Percentiles rank a stretch among this genome's conserved stretches.
These are phyloP conservation scores for Cydonia oblonga DNA, from an alignment of 331 rosid genomes.

Conservation along the genomic window DNA sequence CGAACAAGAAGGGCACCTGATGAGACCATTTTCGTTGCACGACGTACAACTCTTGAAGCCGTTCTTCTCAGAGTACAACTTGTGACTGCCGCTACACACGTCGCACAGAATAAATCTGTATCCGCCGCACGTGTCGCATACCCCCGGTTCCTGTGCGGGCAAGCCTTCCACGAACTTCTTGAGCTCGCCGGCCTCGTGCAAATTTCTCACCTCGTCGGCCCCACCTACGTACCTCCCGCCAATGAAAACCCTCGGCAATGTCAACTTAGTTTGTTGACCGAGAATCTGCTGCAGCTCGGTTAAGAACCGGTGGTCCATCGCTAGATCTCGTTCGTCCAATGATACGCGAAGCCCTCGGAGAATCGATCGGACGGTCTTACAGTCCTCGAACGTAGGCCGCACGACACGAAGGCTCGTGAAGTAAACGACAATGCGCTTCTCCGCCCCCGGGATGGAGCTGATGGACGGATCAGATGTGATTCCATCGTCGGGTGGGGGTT, in stretches of 20 bases:
- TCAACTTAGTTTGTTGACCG: slow-evolving; percentile 30
- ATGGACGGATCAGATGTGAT: slow-evolving; percentile 6
- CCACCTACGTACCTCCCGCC: slow-evolving; percentile 81
- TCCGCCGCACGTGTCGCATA: slow-evolving; percentile 62
- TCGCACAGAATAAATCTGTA: slow-evolving; percentile 61
- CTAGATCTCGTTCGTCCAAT: slow-evolving; percentile 79
- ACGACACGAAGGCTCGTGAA: slow-evolving; percentile 87
- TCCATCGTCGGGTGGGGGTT: slow-evolving; percentile 1
- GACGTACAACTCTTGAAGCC: slow-evolving; percentile 59
- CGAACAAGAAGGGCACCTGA: slow-evolving; percentile 76
- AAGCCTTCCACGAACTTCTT: slow-evolving; percentile 66
- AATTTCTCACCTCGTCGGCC: slow-evolving; percentile 61
- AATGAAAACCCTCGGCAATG: slow-evolving; percentile 65
- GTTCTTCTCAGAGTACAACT: slow-evolving; percentile 50
- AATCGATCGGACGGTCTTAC: slow-evolving; percentile 63
- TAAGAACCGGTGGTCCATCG: slow-evolving; percentile 67
- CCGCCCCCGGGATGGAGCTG: slow-evolving; percentile 31
- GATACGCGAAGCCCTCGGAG: slow-evolving; percentile 57
- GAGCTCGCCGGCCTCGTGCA: slow-evolving; percentile 86
- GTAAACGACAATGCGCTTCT: slow-evolving; percentile 71
- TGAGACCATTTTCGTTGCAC: slow-evolving; percentile 79
- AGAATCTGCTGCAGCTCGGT: slow-evolving; percentile 49
- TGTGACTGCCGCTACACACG: slow-evolving; percentile 73
- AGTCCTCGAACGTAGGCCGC: slow-evolving; percentile 66
- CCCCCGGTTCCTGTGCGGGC: slow-evolving; percentile 51